Evolutionary conservation across 2,329 filamentous ascomycete genomes (phyloP).

Genomic region (Hymenoscyphus albidus): DNA sequence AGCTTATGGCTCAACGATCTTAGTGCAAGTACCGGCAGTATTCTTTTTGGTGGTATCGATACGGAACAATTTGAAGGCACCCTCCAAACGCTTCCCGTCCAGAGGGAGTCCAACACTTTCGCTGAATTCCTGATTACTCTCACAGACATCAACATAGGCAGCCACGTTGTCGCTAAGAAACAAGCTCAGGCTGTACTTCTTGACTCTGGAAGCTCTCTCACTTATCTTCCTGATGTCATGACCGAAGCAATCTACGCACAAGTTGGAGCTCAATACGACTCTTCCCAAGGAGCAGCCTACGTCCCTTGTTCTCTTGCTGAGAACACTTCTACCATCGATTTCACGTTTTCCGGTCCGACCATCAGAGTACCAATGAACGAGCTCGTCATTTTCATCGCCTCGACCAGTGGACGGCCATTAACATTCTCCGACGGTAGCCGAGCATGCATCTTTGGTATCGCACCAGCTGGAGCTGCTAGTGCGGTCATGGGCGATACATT

Average conservation of each 20-base stretch:
- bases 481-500: constrained; percentile 71
- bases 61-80: constrained; percentile 58
- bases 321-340: constrained; percentile 44
- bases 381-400: constrained; percentile 51
- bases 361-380: constrained; percentile 57
- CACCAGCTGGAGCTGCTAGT: constrained; percentile 51
- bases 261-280: constrained; percentile 57
- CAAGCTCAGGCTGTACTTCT: constrained; percentile 61
- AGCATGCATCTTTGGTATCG: constrained; percentile 66
- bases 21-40: constrained; percentile 58
- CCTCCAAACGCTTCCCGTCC: constrained; percentile 64
- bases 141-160: constrained; percentile 51
- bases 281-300: constrained; percentile 51
- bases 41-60: constrained; percentile 75
- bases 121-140: constrained; percentile 67
- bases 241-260: constrained; percentile 51
- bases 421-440: constrained; percentile 50
- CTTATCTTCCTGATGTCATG: constrained; percentile 59
- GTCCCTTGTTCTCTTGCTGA: constrained; percentile 54
- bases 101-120: constrained; percentile 48
- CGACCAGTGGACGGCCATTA: constrained; percentile 43
- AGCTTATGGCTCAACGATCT: constrained; percentile 75
- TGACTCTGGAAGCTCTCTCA: constrained; percentile 66
- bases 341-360: constrained; percentile 50
- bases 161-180: constrained; percentile 41